These are phyloP conservation scores for Pichia sp. DNA, from an alignment of 1,139 yeast species.

Conservation along the genomic window DNA sequence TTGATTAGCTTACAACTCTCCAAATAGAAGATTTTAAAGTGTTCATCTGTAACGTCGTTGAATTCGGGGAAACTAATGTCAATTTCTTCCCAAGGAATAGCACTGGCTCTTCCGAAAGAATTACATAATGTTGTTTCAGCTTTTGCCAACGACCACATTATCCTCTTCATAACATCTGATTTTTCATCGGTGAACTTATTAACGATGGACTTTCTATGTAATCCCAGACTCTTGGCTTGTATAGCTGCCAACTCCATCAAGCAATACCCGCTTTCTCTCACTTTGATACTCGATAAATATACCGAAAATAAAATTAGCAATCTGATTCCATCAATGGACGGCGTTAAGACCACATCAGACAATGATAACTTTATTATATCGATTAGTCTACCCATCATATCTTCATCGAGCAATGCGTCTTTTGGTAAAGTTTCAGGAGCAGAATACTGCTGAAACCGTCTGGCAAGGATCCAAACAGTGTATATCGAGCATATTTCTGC, in stretches of 20 bases:
- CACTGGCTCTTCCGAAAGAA: slow-evolving; percentile 34
- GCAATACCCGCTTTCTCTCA: slow-evolving; percentile 38
- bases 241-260: slow-evolving; percentile 35
- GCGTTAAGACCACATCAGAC: slow-evolving; percentile 35
- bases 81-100: slow-evolving; percentile 32
- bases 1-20: slow-evolving; percentile 28
- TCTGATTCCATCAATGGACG: slow-evolving; percentile 35
- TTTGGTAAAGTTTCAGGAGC: slow-evolving; percentile 17
- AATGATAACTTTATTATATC: slow-evolving; percentile 32
- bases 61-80: slow-evolving; percentile 27
- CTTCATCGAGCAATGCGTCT: slow-evolving; percentile 19
- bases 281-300: slow-evolving; percentile 34
- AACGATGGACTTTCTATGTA: slow-evolving; percentile 31
- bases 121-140: slow-evolving; percentile 30
- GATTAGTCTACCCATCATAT: slow-evolving; percentile 25
- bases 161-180: slow-evolving; percentile 28
- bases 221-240: slow-evolving; percentile 38
- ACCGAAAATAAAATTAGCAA: slow-evolving; percentile 32
- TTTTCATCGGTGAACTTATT: slow-evolving; percentile 24
- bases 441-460: slow-evolving; percentile 24
- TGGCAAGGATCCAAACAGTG: slow-evolving; percentile 35
- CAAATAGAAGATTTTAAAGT: slow-evolving; percentile 27
- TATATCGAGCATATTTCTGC: slow-evolving; percentile 34
- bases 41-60: slow-evolving; percentile 23
- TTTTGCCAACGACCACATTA: slow-evolving; percentile 33